Percentiles rank a stretch among this genome's conserved stretches.
Evolutionary conservation across 352 stramenopile species (phyloP).

Genomic region (Hyaloperonospora arabidopsidis): DNA sequence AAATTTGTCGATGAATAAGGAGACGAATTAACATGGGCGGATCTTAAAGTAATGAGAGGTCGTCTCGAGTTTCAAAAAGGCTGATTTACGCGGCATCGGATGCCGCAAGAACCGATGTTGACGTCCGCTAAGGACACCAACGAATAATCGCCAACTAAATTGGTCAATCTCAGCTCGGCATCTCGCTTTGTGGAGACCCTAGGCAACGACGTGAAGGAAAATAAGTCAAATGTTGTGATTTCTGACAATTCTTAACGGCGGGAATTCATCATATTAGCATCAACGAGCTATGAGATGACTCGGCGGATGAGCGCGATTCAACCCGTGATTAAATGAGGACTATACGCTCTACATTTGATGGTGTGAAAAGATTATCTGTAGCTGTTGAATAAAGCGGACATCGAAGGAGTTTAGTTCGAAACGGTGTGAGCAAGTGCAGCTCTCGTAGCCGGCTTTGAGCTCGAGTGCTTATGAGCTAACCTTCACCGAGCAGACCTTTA

Average conservation of each 20-base stretch:
- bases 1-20: slow-evolving; percentile 35
- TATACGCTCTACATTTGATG: slow-evolving; percentile 73
- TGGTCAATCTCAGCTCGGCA: slow-evolving; percentile 71
- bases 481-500: slow-evolving; percentile 79
- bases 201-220: slow-evolving; percentile 44
- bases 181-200: slow-evolving; percentile 53
- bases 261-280: slow-evolving; percentile 54
- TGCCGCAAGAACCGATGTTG: slow-evolving; percentile 66
- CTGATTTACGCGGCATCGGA: slow-evolving; percentile 73
- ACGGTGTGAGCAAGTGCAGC: slow-evolving; percentile 76
- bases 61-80: slow-evolving; percentile 71
- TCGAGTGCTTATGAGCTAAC: slow-evolving; percentile 79
- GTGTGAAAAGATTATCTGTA: slow-evolving; percentile 53
- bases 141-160: slow-evolving; percentile 39
- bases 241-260: slow-evolving; percentile 56
- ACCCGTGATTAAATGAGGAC: slow-evolving; percentile 62
- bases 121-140: slow-evolving; percentile 69
- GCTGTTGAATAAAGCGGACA: slow-evolving; percentile 71
- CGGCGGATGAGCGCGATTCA: slow-evolving; percentile 78
- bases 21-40: slow-evolving; percentile 57
- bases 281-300: slow-evolving; percentile 71
- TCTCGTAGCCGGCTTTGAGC: slow-evolving; percentile 73
- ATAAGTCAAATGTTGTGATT: slow-evolving; percentile 72
- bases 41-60: slow-evolving; percentile 69
- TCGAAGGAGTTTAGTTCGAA: slow-evolving; percentile 77